These are phyloP conservation scores for Aristolochia californica DNA, from an alignment of 164 flowering plant genomes.

Conservation along the genomic window DNA sequence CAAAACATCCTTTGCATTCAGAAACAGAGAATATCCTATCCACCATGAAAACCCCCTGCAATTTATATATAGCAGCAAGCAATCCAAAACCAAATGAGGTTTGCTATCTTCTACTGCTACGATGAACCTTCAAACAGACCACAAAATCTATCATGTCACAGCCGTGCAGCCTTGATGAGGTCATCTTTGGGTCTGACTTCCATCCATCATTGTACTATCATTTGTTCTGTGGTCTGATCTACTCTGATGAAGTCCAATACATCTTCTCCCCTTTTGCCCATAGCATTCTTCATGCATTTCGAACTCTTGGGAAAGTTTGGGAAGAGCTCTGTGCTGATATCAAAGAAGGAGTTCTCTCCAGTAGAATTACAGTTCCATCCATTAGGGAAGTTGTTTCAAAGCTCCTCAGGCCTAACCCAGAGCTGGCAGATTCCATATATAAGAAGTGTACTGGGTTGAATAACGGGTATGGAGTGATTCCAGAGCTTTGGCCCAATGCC, in stretches of 20 bases:
- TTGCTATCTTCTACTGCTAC: slow-evolving; percentile 71
- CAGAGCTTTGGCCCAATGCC: slow-evolving; percentile 71
- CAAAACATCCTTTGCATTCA: slow-evolving; percentile 69
- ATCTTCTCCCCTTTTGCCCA: slow-evolving; percentile 78
- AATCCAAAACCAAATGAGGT: slow-evolving; percentile 66
- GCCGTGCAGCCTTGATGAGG: slow-evolving; percentile 85
- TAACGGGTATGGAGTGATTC: slow-evolving; percentile 84
- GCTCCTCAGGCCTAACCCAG: slow-evolving; percentile 63
- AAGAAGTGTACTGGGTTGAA: slow-evolving; percentile 43
- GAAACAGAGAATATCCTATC: slow-evolving; percentile 82
- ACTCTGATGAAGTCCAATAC: slow-evolving; percentile 50
- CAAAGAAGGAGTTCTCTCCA: slow-evolving; percentile 41
- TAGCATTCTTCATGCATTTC: slow-evolving; percentile 67
- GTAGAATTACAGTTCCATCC: slow-evolving; percentile 48
- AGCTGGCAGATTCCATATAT: slow-evolving; percentile 49
- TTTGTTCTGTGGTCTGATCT: slow-evolving; percentile 73
- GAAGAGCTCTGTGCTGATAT: slow-evolving; percentile 67
- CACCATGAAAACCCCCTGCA: slow-evolving; percentile 64
- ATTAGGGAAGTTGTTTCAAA: slow-evolving; percentile 57
- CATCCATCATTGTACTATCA: slow-evolving; percentile 76
- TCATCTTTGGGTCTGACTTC: slow-evolving; percentile 78
- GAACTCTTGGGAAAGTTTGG: slow-evolving; percentile 72
- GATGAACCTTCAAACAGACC: slow-evolving; percentile 52
- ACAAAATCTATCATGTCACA: slow-evolving; percentile 52
- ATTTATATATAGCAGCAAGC: slow-evolving; percentile 84